Evolutionary conservation across 179 eudicot genomes (phyloP), one percentile per base, ranked within the genome.

Genomic region (Spergularia azorica): DNA sequence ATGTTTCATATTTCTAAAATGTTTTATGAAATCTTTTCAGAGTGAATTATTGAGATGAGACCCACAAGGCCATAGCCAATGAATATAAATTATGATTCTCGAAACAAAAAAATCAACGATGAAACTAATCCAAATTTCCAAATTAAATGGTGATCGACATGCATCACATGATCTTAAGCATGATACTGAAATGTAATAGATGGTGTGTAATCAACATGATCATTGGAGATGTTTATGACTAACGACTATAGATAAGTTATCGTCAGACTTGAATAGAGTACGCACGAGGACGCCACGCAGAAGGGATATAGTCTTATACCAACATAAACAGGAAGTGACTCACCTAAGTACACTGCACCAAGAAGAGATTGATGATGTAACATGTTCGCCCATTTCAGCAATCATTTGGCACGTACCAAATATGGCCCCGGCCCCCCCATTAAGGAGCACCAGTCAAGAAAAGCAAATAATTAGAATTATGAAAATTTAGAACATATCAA

Each of bases 271-370:
- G 9, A 13, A 15, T 6, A 4, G 39, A 18, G 69, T 9, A 39
- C 15, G 69, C 69, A 65, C 4, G 9, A 6, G 46, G 12, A 61
- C 43, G 48, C 8, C 8, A 43, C 48, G 6, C 5, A 26, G 48
- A 43, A 6, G 8, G 6, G 48, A 43, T 43, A 43, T 43, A 43
- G 48, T 26, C 32, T 26, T 26, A 26, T 2, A 26, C 32, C 6
- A 43, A 6, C 8, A 43, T 43, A 6, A 43, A 43, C 36, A 9
- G 39, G 21, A 75, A 5, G 64, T 52, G 38, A 80, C 83, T 85
- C 58, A 85, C 87, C 88, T 71, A 85, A 75, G 76, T 85, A 85
- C 15, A 85, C 88, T 85, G 88, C 60, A 74, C 39, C 43, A 65
- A 71, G 73, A 75, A 67, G 75, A 80, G 71, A 71, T 43, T 6